Base-by-base conservation (phyloP, 805 yeast genomes). In the Yarrowia osloensis region DNA sequence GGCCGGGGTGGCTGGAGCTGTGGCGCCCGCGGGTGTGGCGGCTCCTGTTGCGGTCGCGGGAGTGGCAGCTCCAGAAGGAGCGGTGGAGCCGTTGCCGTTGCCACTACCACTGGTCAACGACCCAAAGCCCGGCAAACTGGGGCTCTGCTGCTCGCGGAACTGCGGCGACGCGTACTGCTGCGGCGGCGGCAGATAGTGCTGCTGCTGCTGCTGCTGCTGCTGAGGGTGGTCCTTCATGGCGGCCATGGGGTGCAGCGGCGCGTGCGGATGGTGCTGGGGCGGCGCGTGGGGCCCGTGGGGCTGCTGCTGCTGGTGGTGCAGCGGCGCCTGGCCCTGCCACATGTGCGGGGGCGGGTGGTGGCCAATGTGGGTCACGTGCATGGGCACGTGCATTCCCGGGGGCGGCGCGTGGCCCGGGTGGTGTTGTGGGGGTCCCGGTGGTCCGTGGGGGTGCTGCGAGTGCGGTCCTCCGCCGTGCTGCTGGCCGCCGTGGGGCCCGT, bases 301-400 rank as follows among this genome's bases (percentile, higher is more conserved):
- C 29, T 54, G 61, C 44, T n/a, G 44, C 7, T 37, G 62, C 24
- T 39, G 46, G 17, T 35, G 62, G 26, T 35, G 62, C 21, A 17
- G 33, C 21, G 22, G 33, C 44, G 31, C 33, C 42, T 37, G 42
- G 61, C 61, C 61, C 31, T 54, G 54, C 54, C 54, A 35, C 52
- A 46, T 44, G 66, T 44, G 54, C 9, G 54, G 54, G 15, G 44
- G 66, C 22, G 66, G 66, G n/a, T 42, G 66, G 66, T 57, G 63
- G 49, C 63, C 63, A 19, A 61, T 61, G 47, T 61, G 66, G 52
- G 66, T 61, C 24, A 61, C 66, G 44, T 61, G 66, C 66, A 61
- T 61, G 24, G 66, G 66, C 17, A 61, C 54, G 33, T 61, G 66
- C 66, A 44, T 44, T 4, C 49, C 44, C 0, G 46, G 46, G 7